Percentiles rank a stretch among this genome's conserved stretches.
phyloP scores from a whole-genome alignment of 208 protist genomes.

The Trypanosoma boissoni region DNA sequence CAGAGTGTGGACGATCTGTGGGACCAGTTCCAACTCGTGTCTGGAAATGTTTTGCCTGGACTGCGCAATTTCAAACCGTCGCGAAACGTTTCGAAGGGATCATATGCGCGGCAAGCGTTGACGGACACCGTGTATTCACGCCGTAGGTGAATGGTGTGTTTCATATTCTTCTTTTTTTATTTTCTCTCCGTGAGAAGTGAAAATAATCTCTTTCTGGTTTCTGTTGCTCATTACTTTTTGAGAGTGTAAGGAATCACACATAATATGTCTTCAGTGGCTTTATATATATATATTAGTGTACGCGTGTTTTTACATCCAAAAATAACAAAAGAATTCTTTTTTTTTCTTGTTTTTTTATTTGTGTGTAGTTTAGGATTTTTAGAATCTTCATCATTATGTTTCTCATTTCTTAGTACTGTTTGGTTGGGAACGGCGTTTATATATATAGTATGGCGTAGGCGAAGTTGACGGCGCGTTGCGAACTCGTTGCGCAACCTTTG shows the following conservation, averaged over 20 bases:
- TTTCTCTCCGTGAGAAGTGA: not conserved
- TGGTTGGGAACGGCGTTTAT: too few species aligned
- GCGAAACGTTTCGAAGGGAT: slow-evolving; percentile 29
- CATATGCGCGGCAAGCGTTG: slow-evolving; percentile 43
- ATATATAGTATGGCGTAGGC: slow-evolving; percentile 1
- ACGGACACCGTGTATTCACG: slow-evolving; percentile 49
- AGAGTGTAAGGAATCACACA: too few species aligned
- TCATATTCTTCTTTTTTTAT: not conserved
- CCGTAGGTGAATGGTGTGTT: slow-evolving; percentile 31
- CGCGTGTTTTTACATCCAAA: too few species aligned
- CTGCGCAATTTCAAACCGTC: slow-evolving; percentile 54
- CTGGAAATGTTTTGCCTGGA: slow-evolving; percentile 67
- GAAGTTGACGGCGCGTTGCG: not conserved
- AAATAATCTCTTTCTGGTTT: not conserved
- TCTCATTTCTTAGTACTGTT: too few species aligned
- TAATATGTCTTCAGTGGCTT: too few species aligned
- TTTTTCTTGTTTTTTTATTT: too few species aligned
- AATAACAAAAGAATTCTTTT: too few species aligned
- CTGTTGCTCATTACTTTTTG: not conserved
- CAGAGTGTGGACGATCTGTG: slow-evolving; percentile 68
- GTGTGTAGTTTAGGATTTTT: too few species aligned
- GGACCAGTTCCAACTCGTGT: slow-evolving; percentile 68
- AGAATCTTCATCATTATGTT: too few species aligned
- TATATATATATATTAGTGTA: too few species aligned
- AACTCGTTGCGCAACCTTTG: not conserved